These are phyloP conservation scores for Domatiomyces catenatus DNA, from an alignment of 2,329 filamentous ascomycete genomes.

Conservation along the genomic window DNA sequence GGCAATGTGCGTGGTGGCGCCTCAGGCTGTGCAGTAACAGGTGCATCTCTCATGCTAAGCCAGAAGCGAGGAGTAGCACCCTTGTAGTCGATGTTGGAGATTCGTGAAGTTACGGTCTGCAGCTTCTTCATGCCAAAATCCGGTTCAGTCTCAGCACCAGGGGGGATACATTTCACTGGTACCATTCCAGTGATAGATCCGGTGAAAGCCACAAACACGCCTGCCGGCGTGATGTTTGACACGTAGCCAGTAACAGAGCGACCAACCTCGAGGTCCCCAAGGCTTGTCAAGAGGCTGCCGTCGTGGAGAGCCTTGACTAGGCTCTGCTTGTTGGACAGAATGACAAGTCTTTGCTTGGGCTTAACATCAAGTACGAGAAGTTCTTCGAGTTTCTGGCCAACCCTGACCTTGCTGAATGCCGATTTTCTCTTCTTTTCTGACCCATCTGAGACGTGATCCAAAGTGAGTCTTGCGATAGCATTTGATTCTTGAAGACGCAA, in stretches of 20 bases:
- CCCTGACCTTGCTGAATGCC: constrained; percentile 62
- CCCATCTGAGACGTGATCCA: constrained; percentile 73
- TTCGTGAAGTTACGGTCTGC: constrained; percentile 58
- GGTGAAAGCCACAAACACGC: constrained; percentile 78
- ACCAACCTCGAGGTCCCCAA: constrained; percentile 57
- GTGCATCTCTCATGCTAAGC: constrained; percentile 41
- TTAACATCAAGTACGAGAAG: constrained; percentile 81
- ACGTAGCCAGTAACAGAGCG: constrained; percentile 63
- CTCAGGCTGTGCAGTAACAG: constrained; percentile 19
- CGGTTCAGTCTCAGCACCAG: constrained; percentile 50
- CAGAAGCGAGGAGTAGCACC: constrained; percentile 48
- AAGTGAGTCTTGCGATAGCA: constrained; percentile 61
- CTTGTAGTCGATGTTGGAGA: constrained; percentile 56
- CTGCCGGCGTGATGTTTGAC: constrained; percentile 64
- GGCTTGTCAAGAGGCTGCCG: constrained; percentile 52
- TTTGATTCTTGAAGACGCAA: constrained; percentile 60
- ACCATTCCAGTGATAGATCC: constrained; percentile 62
- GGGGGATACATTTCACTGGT: constrained; percentile 60
- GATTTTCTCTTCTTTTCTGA: constrained; percentile 62
- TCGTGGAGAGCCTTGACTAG: constrained; percentile 61
- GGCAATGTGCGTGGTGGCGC: constrained; percentile 21
- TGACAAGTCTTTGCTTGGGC: constrained; percentile 57
- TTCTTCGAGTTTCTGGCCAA: constrained; percentile 68
- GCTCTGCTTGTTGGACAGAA: constrained; percentile 68
- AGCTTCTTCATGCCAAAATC: constrained; percentile 66